Evolutionary conservation across 202 grass and related monocot genomes (phyloP).

Genomic region (Cymbopogon flexuosus): DNA sequence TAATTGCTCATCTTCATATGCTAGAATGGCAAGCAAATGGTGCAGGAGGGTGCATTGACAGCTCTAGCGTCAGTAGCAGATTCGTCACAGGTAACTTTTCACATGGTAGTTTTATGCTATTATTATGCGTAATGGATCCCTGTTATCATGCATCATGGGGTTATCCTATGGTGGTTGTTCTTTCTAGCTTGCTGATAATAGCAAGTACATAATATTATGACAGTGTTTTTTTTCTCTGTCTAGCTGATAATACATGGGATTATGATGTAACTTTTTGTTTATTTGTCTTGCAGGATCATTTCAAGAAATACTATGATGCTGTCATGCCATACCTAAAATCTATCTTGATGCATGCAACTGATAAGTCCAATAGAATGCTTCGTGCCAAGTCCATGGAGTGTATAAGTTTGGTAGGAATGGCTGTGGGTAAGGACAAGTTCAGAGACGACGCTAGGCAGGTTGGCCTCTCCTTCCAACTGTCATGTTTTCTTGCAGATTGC

Average conservation of each 20-base stretch:
- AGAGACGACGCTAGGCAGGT: slow-evolving; percentile 97
- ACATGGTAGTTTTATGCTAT: not conserved
- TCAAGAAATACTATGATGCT: slow-evolving; percentile 96
- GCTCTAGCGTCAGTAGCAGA: slow-evolving; percentile 98
- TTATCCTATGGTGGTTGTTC: not conserved
- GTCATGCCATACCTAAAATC: slow-evolving; percentile 98
- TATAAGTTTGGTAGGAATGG: slow-evolving; percentile 99
- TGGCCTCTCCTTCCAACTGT: slow-evolving; percentile 5
- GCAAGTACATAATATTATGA: not conserved
- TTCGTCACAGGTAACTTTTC: slow-evolving; percentile 77
- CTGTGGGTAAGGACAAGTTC: slow-evolving; percentile 98
- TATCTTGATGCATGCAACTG: slow-evolving; percentile 95
- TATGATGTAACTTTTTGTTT: slow-evolving; percentile 7
- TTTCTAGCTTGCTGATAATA: slow-evolving; percentile 17
- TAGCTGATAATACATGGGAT: not conserved
- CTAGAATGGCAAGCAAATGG: slow-evolving; percentile 98
- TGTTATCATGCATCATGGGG: not conserved
- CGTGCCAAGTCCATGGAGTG: slow-evolving; percentile 99
- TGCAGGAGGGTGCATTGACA: slow-evolving; percentile 95
- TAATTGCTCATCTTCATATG: slow-evolving; percentile 20
- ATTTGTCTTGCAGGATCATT: slow-evolving; percentile 63
- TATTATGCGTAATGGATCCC: not conserved
- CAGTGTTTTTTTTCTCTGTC: slow-evolving; percentile 12
- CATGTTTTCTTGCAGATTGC: slow-evolving; percentile 11
- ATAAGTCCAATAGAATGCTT: slow-evolving; percentile 98